Conservation (phyloP, 495 filamentous ascomycete genomes). For the Apodospora peruviana region DNA sequence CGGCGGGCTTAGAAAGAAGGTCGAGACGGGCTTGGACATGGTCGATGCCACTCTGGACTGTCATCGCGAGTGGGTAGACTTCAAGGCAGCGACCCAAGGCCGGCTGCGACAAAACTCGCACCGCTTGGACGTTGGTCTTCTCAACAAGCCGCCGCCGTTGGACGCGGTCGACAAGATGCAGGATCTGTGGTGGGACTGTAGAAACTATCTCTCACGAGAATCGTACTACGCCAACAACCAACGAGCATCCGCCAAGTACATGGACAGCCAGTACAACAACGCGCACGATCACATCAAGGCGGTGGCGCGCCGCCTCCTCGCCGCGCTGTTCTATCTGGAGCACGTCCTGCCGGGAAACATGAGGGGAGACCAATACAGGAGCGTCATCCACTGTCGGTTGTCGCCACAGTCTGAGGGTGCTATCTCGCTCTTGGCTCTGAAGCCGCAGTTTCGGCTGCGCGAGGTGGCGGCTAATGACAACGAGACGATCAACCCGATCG, state of each 20-base stretch:
- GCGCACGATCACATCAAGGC: conserved; percentile 3
- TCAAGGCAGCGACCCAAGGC: conserved; percentile 12
- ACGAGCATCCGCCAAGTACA: background rate
- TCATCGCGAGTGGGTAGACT: conserved; percentile 17
- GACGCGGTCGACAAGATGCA: conserved; percentile 19
- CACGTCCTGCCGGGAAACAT: background rate
- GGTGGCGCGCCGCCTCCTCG: conserved; percentile 11
- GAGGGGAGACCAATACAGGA: background rate
- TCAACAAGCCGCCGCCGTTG: conserved; percentile 16
- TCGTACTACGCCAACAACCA: background rate
- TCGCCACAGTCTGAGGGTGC: conserved; percentile 4
- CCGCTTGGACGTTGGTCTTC: conserved; percentile 18
- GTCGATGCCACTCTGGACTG: conserved; percentile 11
- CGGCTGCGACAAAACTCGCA: conserved; percentile 16
- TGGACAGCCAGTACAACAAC: conserved; percentile 2
- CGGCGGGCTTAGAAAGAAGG: conserved; percentile 1
- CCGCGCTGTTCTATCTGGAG: conserved; percentile 8
- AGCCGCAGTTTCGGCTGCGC: conserved; percentile 5
- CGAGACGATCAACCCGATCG: background rate
- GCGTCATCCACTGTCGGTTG: conserved; percentile 9
- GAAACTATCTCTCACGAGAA: background rate
- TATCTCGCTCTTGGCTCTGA: background rate
- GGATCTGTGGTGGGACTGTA: background rate
- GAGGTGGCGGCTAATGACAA: background rate
- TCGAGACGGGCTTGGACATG: conserved; percentile 13